Conservation (phyloP, 1,284 basidiomycete species). For the Malassezia psittaci region DNA sequence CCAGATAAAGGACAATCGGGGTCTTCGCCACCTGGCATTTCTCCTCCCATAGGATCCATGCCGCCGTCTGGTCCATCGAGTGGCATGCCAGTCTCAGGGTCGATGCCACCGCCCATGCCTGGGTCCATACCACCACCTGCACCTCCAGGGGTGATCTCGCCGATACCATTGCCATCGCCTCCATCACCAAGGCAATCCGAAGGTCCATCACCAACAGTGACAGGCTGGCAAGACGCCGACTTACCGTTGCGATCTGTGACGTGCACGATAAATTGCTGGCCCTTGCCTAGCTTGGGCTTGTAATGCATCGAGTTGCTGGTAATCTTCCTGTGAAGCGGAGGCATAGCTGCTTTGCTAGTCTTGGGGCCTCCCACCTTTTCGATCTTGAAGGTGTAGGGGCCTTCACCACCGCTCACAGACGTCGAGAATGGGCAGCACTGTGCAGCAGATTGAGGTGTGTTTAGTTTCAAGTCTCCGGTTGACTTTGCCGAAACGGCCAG, state of each 20-base stretch:
- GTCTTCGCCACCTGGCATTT: not conserved
- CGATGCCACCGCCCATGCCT: not conserved
- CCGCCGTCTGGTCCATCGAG: not conserved
- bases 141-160: not conserved
- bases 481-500: constrained; percentile 11
- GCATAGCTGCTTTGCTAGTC: too few relatives aligned
- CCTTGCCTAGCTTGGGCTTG: constrained; percentile 16
- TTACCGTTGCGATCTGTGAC: constrained; percentile 18
- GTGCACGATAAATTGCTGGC: constrained; percentile 17
- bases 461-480: constrained; percentile 5
- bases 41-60: not conserved
- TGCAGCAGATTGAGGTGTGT: constrained; percentile 16
- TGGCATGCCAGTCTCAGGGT: not conserved
- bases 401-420: constrained; percentile 19
- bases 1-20: not conserved
- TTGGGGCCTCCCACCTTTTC: constrained; percentile 4
- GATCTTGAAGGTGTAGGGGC: constrained; percentile 17
- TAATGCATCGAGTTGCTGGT: constrained; percentile 2
- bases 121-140: not conserved
- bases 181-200: not conserved
- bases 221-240: not conserved
- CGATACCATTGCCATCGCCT: not conserved
- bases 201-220: not conserved
- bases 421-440: constrained; percentile 23
- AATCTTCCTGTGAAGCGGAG: too few relatives aligned